Conservation (phyloP, 306 rosid genomes). For the Oemleria cerasiformis region DNA sequence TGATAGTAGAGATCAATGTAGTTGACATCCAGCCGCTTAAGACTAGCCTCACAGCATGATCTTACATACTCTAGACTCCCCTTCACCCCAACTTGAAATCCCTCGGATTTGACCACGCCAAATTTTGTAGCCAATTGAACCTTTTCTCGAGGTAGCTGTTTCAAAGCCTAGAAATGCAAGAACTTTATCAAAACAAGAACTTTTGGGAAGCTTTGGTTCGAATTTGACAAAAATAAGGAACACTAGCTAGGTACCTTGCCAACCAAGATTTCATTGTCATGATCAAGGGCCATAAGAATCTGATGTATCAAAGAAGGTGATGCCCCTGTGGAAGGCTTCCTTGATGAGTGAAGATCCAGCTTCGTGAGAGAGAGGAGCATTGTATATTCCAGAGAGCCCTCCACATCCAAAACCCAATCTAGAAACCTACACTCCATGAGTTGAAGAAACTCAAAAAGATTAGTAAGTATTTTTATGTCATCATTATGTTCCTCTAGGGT, state of each 20-base stretch:
- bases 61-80: slow-evolving; percentile 63
- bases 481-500: too few species aligned
- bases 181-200: not conserved
- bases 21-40: slow-evolving; percentile 40
- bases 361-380: slow-evolving; percentile 64
- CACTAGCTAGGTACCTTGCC: slow-evolving; percentile 17
- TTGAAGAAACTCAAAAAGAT: not conserved
- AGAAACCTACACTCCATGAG: slow-evolving; percentile 52
- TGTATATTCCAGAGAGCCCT: slow-evolving; percentile 62
- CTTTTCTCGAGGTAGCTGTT: slow-evolving; percentile 62
- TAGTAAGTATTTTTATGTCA: too few species aligned
- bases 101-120: slow-evolving; percentile 34
- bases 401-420: slow-evolving; percentile 84
- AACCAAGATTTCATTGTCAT: slow-evolving; percentile 70
- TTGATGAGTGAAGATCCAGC: slow-evolving; percentile 56
- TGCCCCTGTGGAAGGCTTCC: slow-evolving; percentile 61
- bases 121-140: slow-evolving; percentile 72
- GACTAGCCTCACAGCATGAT: slow-evolving; percentile 67
- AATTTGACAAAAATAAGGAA: too few species aligned
- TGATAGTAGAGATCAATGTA: slow-evolving; percentile 61
- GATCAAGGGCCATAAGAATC: slow-evolving; percentile 51
- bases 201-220: not conserved
- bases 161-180: slow-evolving; percentile 47
- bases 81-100: slow-evolving; percentile 25
- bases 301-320: slow-evolving; percentile 73